Evolutionary conservation across 2,329 filamentous ascomycete species (phyloP), one percentile per base, ranked within the genome.

Genomic region (Chaetomium olivaceum): DNA sequence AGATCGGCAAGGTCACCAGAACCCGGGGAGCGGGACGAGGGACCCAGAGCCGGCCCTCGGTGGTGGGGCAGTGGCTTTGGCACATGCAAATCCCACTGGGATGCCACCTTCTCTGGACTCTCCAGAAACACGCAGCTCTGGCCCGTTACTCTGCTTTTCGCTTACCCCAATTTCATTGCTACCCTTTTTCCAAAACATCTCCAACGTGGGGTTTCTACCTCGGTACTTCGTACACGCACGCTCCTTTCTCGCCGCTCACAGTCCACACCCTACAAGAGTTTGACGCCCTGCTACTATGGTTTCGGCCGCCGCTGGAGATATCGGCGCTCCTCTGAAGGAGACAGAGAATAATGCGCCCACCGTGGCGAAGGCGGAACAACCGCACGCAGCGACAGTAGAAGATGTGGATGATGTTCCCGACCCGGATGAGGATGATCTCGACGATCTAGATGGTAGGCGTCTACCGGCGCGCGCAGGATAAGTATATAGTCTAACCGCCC

Each of bases 381-480:
- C 68, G 31, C 75, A 73, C 60, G 68, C 68, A 39, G 71, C 69
- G n/a, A 69, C 69, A 12, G 67, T 70, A 9, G 70, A 69, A 21
- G 67, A 69, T 54, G 68, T 71, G 7, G 72, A 72, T 19, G 75
- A 74, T 19, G 88, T 90, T 19, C 89, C 93, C 23, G 94, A 97
- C 73, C 94, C 93, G 7, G 94, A 98, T 70, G 93, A 96, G 78
- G 95, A 95, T 77, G 91, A 95, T 71, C 81, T 95, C 23, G 91
- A 97, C 74, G 95, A 98, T 74, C 82, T 99, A 54, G 95, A 99
- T 78, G 92, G 91, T 92, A 78, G 71, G 80, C 73, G 58, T 23
- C 31, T 3, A 23, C n/a, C 21, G 12, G 23, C 31, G 23, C 51
- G 52, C 54, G 5, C 36, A 23, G 33, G 31, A 12, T 12, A 25